A percentile compares a stretch with the other conserved stretches of the same genome.
Evolutionary conservation across 2,329 filamentous ascomycete species (phyloP).

Genomic region (Diaporthe vaccinii): DNA sequence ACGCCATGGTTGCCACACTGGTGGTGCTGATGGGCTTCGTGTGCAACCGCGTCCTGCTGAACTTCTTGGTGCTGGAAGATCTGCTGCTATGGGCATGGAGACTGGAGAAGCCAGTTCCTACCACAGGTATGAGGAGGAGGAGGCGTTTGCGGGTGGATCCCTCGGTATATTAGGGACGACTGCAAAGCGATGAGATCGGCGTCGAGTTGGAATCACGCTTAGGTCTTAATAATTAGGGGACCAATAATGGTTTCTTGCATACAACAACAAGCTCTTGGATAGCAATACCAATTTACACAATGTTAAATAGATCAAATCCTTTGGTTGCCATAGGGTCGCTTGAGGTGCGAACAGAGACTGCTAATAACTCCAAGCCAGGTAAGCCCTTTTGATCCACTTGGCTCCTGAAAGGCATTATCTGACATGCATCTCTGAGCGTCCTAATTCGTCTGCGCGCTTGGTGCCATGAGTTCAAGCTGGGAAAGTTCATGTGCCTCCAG

Average conservation of each 20-base stretch:
- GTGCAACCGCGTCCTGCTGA: conserved; percentile 65
- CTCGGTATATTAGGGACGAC: conserved; percentile 17
- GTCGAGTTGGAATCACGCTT: neutral
- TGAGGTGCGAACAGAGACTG: neutral
- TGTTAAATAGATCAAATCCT: neutral
- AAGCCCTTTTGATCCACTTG: neutral
- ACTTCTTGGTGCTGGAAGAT: conserved; percentile 74
- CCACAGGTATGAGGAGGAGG: conserved; percentile 49
- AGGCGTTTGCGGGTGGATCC: conserved; percentile 26
- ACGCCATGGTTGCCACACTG: conserved; percentile 73
- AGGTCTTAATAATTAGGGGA: neutral
- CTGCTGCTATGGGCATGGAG: conserved; percentile 73
- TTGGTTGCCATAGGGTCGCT: neutral
- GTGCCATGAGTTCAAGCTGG: neutral
- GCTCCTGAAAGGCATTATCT: neutral
- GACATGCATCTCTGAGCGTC: neutral
- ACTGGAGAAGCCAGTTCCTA: conserved; percentile 74
- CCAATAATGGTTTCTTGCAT: neutral
- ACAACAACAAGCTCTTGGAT: neutral
- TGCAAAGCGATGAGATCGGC: neutral
- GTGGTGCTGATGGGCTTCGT: conserved; percentile 73
- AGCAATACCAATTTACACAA: neutral
- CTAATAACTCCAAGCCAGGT: neutral
- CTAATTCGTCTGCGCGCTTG: neutral
- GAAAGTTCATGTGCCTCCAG: neutral